Percentiles rank a stretch among this genome's conserved stretches.
phyloP scores from a whole-genome alignment of 192 early-diverging fungal species.

The Jimgerdemannia lactiflua region DNA sequence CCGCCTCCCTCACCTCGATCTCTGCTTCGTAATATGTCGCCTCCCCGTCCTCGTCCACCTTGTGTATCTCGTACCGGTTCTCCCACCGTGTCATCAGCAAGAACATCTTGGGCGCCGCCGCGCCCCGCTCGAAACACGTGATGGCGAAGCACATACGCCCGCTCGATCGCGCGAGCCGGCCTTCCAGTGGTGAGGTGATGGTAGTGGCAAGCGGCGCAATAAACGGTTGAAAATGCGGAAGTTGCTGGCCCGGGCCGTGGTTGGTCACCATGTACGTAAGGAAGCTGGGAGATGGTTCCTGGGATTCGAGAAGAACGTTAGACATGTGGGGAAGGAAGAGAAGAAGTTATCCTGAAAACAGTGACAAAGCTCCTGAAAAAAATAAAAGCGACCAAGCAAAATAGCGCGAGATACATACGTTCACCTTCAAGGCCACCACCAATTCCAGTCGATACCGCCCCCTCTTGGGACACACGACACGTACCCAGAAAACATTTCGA shows the following conservation, averaged over 20 bases:
- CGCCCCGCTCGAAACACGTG: too few species aligned
- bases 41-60: too few species aligned
- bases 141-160: too few species aligned
- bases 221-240: too few species aligned
- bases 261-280: background rate
- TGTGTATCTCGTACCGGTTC: too few species aligned
- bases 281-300: constrained; percentile 14
- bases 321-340: background rate
- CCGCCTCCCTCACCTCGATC: too few species aligned
- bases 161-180: too few species aligned
- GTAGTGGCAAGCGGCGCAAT: background rate
- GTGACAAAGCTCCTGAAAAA: background rate
- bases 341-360: background rate
- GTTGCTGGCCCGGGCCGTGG: background rate
- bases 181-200: too few species aligned
- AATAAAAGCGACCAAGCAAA: background rate
- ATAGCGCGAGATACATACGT: background rate
- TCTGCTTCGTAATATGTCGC: too few species aligned
- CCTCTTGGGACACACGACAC: background rate
- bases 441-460: background rate
- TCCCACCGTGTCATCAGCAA: too few species aligned
- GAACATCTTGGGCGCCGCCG: too few species aligned
- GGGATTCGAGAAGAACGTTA: background rate
- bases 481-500: constrained; percentile 4
- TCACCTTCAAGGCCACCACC: background rate